Base-by-base conservation (phyloP, 2,329 filamentous ascomycete species). In the Colletotrichum euphorbiae region DNA sequence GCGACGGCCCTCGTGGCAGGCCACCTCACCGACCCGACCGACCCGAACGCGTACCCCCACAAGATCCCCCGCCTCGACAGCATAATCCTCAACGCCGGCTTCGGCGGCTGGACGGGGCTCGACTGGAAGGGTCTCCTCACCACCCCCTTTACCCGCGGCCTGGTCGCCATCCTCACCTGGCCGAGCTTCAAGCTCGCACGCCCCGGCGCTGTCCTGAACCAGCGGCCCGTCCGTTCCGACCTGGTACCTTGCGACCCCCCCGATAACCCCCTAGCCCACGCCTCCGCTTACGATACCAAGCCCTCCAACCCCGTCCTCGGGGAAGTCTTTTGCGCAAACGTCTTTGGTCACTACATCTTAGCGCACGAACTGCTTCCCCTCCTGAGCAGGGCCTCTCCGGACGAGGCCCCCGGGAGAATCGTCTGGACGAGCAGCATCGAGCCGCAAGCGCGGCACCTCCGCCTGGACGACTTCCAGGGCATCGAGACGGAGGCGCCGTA, bases 301-400 rank as follows among this genome's bases (percentile, higher is more conserved):
- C 80, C 85, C 13, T 75, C 78, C 3, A 28, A 89, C 66, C 89
- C 91, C 0, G 80, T 83, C 5, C 81, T 99, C 0, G 94, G 93
- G 3, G 86, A 93, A 72, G 89, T 97, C 17, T 99, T 98, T 77
- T 91, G 91, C 77, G 91, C 95, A 56, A 98, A 98, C 76, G 87
- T 97, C 33, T 98, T 99, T 76, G 96, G 96, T 0, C 96, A 99
- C 81, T 98, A 99, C 77, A 81, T 98, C 75, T 88, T 99, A 24
- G 88, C 89, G 15, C 94, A 97, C 77, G 89, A 91, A 75, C 85
- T 98, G 11, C 85, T 91, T 72, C 91, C 93, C 0, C 83, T 98
- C 11, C 85, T 99, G 73, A 81, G 82, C 73, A 82, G 88, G 57
- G 75, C 75, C 15, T 74, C 79, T 15, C 71, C 79, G 64, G 71